A percentile compares a stretch with the other conserved stretches of the same genome.
Evolutionary conservation across 163 green algal species (phyloP).

Genomic region (Scenedesmus sp.): DNA sequence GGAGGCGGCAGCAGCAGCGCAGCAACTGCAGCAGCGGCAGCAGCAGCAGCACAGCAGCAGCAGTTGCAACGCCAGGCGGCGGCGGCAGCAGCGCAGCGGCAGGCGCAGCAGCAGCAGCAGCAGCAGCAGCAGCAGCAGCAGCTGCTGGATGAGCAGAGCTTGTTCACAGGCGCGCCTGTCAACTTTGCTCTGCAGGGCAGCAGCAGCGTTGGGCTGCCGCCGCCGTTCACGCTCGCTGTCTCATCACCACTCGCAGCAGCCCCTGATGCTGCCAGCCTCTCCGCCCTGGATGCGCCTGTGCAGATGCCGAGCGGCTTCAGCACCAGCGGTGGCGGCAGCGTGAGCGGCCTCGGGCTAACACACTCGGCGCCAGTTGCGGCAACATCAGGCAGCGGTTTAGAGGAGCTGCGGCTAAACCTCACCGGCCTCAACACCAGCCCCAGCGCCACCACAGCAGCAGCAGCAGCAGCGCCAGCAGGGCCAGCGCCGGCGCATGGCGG

Average conservation of each 20-base stretch:
- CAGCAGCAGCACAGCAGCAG: background rate
- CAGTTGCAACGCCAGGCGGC: background rate
- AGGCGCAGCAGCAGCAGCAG: constrained; percentile 24
- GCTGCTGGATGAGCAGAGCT: constrained; percentile 1
- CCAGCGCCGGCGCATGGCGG: background rate
- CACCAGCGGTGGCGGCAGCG: background rate
- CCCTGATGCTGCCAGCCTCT: background rate
- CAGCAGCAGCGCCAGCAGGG: background rate
- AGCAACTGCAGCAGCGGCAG: background rate
- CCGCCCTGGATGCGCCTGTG: background rate
- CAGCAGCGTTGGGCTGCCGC: background rate
- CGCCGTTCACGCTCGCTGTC: background rate
- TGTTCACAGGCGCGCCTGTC: background rate
- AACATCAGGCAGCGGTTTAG: background rate
- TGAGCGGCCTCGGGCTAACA: background rate
- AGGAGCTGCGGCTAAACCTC: background rate
- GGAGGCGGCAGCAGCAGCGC: background rate
- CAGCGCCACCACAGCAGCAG: background rate
- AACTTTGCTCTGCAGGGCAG: constrained; percentile 34
- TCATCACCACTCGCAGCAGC: background rate
- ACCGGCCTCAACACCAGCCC: background rate
- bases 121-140: background rate
- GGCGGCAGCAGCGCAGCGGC: constrained; percentile 5
- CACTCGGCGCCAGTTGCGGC: background rate
- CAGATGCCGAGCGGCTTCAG: background rate